Evolutionary conservation across 1,139 yeast genomes (phyloP).

Genomic region (Geotrichum macrosporum): DNA sequence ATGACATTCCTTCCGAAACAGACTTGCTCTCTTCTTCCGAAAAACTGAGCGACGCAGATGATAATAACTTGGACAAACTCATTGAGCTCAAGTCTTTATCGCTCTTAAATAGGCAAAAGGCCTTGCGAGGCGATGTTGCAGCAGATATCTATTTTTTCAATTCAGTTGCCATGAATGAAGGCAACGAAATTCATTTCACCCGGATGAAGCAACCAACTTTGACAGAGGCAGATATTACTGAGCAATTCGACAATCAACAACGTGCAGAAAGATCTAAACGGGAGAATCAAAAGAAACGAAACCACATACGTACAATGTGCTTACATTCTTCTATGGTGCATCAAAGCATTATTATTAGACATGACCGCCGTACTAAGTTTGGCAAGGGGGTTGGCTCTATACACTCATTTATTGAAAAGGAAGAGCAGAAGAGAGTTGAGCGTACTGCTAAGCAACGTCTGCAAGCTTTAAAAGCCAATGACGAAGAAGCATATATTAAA

Average conservation of each 20-base stretch:
- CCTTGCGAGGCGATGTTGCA: conserved; percentile 67
- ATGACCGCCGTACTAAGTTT: conserved; percentile 24
- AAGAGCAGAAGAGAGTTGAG: conserved; percentile 82
- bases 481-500: conserved; percentile 95
- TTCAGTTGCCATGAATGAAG: conserved; percentile 39
- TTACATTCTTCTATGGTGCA: conserved; percentile 14
- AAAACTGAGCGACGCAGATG: conserved; percentile 22
- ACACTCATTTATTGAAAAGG: conserved; percentile 76
- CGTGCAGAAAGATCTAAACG: conserved; percentile 40
- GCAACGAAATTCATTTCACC: conserved; percentile 39
- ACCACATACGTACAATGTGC: conserved; percentile 14
- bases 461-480: conserved; percentile 93
- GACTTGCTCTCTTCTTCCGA: conserved; percentile 4
- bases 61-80: conserved; percentile 35
- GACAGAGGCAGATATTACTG: conserved; percentile 57
- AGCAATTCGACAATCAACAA: conserved; percentile 57
- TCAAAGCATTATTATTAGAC: conserved; percentile 9
- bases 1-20: too few relatives aligned
- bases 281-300: conserved; percentile 20
- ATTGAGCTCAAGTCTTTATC: conserved; percentile 77
- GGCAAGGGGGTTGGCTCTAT: conserved; percentile 49
- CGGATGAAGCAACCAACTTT: conserved; percentile 62
- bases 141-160: conserved; percentile 54
- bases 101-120: conserved; percentile 74
- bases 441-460: conserved; percentile 95